Evolutionary conservation across 2,329 filamentous ascomycete species (phyloP).

Genomic region (Exophiala sideris): DNA sequence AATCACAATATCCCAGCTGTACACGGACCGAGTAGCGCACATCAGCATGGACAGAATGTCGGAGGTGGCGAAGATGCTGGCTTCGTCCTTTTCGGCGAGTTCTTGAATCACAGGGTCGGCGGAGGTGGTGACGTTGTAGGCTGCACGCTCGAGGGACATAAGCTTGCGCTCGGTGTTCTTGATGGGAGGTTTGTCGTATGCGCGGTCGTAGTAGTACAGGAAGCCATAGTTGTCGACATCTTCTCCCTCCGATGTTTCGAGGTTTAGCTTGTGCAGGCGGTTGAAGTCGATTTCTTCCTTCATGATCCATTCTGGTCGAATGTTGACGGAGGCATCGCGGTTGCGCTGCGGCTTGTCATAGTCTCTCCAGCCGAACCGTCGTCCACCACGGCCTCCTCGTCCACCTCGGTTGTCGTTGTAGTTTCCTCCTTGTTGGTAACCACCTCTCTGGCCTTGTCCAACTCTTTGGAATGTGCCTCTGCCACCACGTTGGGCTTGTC

Average conservation of each 20-base stretch:
- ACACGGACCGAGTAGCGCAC: constrained; percentile 94
- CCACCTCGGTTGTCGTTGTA: constrained; percentile 69
- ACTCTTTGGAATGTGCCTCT: constrained; percentile 70
- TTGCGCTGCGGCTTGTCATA: constrained; percentile 97
- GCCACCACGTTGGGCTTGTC: constrained; percentile 64
- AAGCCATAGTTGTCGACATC: constrained; percentile 95
- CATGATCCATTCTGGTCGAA: constrained; percentile 92
- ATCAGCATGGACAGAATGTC: constrained; percentile 98
- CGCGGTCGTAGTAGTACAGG: constrained; percentile 96
- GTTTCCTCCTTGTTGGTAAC: constrained; percentile 56
- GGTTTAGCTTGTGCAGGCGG: constrained; percentile 88
- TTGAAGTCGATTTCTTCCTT: constrained; percentile 99
- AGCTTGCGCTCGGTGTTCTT: constrained; percentile 79
- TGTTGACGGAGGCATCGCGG: constrained; percentile 91
- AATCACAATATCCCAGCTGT: constrained; percentile 98
- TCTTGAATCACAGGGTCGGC: constrained; percentile 96
- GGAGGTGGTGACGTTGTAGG: constrained; percentile 97
- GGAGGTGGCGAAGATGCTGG: constrained; percentile 94
- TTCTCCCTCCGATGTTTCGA: constrained; percentile 91
- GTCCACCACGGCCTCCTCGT: constrained; percentile 69
- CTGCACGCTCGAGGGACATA: constrained; percentile 77
- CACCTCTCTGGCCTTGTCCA: constrained; percentile 61
- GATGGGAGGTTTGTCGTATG: constrained; percentile 88
- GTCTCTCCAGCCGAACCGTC: constrained; percentile 97
- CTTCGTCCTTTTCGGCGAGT: constrained; percentile 90